Evolutionary conservation across 345 rosid genomes (phyloP).

Genomic region (Psidium friedrichsthalianum): DNA sequence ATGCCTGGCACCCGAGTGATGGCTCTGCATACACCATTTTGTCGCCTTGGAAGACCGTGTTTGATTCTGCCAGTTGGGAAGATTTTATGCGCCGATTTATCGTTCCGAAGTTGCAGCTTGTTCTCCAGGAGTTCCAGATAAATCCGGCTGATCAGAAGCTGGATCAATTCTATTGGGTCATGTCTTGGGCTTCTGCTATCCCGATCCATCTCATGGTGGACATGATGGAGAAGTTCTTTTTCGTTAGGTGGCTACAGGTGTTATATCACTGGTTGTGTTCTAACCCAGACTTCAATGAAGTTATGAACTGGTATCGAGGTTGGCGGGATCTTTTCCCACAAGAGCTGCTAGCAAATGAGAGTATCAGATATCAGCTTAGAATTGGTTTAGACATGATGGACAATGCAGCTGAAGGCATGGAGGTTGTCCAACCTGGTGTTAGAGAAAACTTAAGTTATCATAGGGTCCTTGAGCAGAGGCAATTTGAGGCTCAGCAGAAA

Average conservation of each 20-base stretch:
- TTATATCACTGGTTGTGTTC: constrained; percentile 73
- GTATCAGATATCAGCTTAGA: constrained; percentile 57
- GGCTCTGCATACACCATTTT: no score
- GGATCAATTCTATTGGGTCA: constrained; percentile 69
- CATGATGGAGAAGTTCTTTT: constrained; percentile 80
- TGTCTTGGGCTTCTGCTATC: constrained; percentile 72
- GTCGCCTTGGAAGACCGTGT: no score
- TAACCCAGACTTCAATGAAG: constrained; percentile 65
- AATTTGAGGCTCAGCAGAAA: constrained; percentile 55
- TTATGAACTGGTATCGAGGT: constrained; percentile 61
- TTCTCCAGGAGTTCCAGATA: constrained; percentile 69
- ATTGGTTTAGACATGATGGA: constrained; percentile 74
- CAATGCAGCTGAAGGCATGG: constrained; percentile 62
- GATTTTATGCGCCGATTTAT: constrained; percentile 76
- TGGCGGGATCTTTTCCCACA: constrained; percentile 84
- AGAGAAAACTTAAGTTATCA: constrained; percentile 53
- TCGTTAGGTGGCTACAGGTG: constrained; percentile 80
- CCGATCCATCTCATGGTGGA: constrained; percentile 89
- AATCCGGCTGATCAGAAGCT: constrained; percentile 76
- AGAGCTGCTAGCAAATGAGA: constrained; percentile 74
- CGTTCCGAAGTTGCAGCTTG: constrained; percentile 86
- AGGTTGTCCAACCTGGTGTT: constrained; percentile 64
- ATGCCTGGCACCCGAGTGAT: no score
- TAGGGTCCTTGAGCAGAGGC: constrained; percentile 54
- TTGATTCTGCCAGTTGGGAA: no score